Conservation (phyloP, 2,329 filamentous ascomycete genomes). For the Dactylella cylindrospora region DNA sequence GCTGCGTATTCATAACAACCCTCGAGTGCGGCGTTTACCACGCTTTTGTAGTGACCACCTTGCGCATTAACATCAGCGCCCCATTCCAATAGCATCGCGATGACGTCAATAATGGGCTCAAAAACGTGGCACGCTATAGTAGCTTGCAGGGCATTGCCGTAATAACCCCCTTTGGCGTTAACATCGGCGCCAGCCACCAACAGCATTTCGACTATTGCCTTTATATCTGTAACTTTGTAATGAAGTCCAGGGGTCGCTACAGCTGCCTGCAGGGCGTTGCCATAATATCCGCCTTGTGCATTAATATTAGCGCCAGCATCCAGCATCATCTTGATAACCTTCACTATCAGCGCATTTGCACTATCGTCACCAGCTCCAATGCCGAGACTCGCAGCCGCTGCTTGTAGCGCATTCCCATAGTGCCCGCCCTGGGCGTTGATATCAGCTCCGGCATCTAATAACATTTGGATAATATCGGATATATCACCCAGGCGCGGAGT, state of each 20-base stretch:
- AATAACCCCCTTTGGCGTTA: too few relatives aligned
- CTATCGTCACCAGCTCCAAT: too few relatives aligned
- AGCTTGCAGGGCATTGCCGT: not conserved
- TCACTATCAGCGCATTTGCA: not conserved
- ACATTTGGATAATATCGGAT: not conserved
- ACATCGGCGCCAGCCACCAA: too few relatives aligned
- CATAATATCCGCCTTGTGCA: not conserved
- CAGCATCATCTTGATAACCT: not conserved
- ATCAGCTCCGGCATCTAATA: constrained; percentile 1
- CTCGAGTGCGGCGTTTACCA: not conserved
- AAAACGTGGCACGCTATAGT: too few relatives aligned
- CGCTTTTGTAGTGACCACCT: not conserved
- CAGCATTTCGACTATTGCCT: too few relatives aligned
- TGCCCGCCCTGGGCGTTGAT: constrained; percentile 2
- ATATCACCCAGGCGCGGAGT: too few relatives aligned
- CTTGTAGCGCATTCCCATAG: constrained; percentile 3
- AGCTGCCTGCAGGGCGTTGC: not conserved
- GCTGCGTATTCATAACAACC: too few relatives aligned
- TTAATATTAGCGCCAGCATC: constrained; percentile 2
- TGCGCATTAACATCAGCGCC: constrained; percentile 2
- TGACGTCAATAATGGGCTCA: not conserved
- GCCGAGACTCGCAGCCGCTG: too few relatives aligned
- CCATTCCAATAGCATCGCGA: not conserved
- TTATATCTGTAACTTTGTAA: too few relatives aligned
- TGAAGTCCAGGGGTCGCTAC: too few relatives aligned